A percentile compares a stretch with the other conserved stretches of the same genome.
Evolutionary conservation across 495 filamentous ascomycete species (phyloP).

Genomic region (Penicillium cinerascens): DNA sequence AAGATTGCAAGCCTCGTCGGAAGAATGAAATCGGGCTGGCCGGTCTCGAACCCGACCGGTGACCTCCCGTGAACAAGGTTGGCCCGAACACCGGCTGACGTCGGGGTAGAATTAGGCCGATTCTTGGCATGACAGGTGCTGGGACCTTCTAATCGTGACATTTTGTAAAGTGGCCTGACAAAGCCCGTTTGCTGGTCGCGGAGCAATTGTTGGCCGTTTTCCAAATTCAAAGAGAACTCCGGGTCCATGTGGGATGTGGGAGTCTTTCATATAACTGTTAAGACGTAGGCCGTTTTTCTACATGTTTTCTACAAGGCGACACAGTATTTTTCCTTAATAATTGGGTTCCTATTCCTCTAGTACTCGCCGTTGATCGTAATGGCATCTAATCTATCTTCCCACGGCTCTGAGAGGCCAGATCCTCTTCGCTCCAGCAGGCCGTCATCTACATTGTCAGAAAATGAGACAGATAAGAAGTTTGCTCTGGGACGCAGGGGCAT

Average conservation of each 20-base stretch:
- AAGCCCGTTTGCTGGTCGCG: background rate
- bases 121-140: slow-evolving; percentile 6
- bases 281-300: background rate
- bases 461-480: slow-evolving; percentile 17
- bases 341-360: background rate
- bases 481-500: slow-evolving; percentile 22
- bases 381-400: slow-evolving; percentile 8
- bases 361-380: background rate
- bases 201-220: slow-evolving; percentile 6
- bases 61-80: background rate
- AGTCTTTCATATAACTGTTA: slow-evolving; percentile 2
- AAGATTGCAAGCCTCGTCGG: background rate
- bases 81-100: slow-evolving; percentile 9
- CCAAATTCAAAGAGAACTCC: background rate
- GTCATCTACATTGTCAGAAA: background rate
- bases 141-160: background rate
- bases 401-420: slow-evolving; percentile 7
- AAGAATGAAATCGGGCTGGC: slow-evolving; percentile 2
- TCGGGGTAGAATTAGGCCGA: slow-evolving; percentile 14
- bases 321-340: background rate
- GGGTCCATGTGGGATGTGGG: background rate
- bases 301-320: background rate
- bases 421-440: slow-evolving; percentile 3
- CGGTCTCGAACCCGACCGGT: slow-evolving; percentile 1
- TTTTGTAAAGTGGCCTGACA: background rate